A percentile compares a stretch with the other conserved stretches of the same genome.
Evolutionary conservation across 1,284 basidiomycete species (phyloP).

Genomic region (Boletus sp.): DNA sequence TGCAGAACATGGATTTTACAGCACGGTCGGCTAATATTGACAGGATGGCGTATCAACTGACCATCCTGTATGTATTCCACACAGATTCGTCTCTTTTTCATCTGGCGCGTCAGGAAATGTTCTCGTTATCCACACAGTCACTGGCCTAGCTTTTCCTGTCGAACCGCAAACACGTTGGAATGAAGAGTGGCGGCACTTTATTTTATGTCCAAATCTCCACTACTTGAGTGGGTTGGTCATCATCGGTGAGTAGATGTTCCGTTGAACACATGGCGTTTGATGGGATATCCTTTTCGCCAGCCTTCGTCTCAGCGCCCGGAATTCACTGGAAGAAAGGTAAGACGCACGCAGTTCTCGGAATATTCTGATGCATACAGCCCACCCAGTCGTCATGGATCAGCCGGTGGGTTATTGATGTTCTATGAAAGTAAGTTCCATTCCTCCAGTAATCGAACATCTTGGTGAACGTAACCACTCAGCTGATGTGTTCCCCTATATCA

Average conservation of each 20-base stretch:
- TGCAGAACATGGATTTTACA: neutral
- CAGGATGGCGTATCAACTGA: neutral
- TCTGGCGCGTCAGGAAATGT: neutral
- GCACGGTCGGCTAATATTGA: neutral
- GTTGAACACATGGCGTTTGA: neutral
- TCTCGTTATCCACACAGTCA: neutral
- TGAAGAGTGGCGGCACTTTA: neutral
- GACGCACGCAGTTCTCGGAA: neutral
- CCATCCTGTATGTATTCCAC: slow-evolving; percentile 3
- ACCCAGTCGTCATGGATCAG: neutral
- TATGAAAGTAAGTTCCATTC: neutral
- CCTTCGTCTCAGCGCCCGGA: no score
- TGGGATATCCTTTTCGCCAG: neutral
- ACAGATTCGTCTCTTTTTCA: neutral
- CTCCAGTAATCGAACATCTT: neutral
- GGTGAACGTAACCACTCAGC: neutral
- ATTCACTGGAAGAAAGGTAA: neutral
- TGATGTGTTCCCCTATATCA: neutral
- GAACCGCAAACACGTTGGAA: neutral
- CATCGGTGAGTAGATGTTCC: neutral
- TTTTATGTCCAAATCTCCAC: no score
- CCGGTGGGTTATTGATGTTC: no score
- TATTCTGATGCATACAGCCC: neutral
- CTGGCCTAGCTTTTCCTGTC: neutral
- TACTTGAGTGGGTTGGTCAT: no score